phyloP scores from a whole-genome alignment of 1,284 basidiomycete genomes.

The Ustanciosporium gigantosporum region DNA sequence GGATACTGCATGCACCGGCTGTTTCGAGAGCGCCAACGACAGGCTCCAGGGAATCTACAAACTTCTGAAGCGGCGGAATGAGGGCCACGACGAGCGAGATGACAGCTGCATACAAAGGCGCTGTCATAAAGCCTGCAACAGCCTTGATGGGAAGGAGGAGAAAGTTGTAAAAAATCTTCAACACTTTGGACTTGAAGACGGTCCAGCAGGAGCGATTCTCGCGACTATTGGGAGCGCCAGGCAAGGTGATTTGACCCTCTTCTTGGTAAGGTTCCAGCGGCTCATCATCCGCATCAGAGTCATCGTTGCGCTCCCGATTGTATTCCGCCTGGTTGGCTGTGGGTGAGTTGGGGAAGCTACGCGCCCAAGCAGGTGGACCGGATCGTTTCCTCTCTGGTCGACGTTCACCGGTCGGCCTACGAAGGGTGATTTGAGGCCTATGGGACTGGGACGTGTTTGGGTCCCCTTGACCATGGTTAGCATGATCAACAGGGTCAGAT shows the following conservation, averaged over 20 bases:
- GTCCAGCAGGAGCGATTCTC: constrained; percentile 34
- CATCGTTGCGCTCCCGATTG: no score
- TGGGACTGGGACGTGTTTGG: neutral
- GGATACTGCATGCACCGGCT: constrained; percentile 66
- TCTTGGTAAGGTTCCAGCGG: constrained; percentile 34
- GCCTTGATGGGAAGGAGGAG: constrained; percentile 57
- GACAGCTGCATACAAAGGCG: constrained; percentile 67
- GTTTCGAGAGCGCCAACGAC: constrained; percentile 63
- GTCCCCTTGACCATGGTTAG: neutral
- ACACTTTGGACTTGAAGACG: constrained; percentile 1
- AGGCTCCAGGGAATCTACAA: constrained; percentile 59
- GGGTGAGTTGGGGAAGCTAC: constrained; percentile 49
- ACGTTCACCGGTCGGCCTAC: constrained; percentile 38
- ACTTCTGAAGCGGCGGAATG: constrained; percentile 68
- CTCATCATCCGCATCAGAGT: constrained; percentile 42
- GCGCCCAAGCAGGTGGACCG: constrained; percentile 38
- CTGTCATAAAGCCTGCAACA: constrained; percentile 81
- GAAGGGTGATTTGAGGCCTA: constrained; percentile 31
- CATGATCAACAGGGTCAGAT: no score
- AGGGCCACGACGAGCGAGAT: constrained; percentile 80
- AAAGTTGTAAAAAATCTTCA: constrained; percentile 9
- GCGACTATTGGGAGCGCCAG: constrained; percentile 23
- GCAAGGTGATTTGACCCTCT: constrained; percentile 28
- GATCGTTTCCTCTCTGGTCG: constrained; percentile 7
- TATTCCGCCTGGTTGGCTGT: constrained; percentile 25